A percentile compares a stretch with the other conserved stretches of the same genome.
These are phyloP conservation scores for Gnaphalium uliginosum DNA, from an alignment of 129 eudicot genomes.

Conservation along the genomic window DNA sequence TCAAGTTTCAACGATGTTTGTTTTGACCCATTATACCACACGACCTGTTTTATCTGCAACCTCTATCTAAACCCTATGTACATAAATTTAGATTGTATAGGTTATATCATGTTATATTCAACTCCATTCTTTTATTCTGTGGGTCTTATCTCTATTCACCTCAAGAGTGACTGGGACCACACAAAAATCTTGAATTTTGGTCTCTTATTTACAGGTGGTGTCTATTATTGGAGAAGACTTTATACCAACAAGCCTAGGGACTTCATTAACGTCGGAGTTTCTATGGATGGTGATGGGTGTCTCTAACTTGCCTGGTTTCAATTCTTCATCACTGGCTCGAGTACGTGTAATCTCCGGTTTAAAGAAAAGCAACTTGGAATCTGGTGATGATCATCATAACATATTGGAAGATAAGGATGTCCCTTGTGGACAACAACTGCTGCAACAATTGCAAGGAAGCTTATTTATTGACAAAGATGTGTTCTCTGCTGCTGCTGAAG, in stretches of 20 bases:
- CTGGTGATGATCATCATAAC: neutral
- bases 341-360: constrained; percentile 59
- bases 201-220: constrained; percentile 50
- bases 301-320: constrained; percentile 50
- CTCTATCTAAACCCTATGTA: neutral
- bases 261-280: constrained; percentile 42
- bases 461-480: constrained; percentile 57
- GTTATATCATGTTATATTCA: neutral
- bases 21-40: neutral
- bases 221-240: constrained; percentile 62
- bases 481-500: constrained; percentile 70
- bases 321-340: constrained; percentile 57
- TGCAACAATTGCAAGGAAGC: constrained; percentile 72
- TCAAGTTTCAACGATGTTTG: neutral
- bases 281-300: constrained; percentile 96
- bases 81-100: neutral
- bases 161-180: neutral
- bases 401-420: neutral
- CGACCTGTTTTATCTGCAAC: neutral
- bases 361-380: neutral
- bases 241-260: constrained; percentile 70
- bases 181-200: neutral
- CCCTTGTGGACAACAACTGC: constrained; percentile 49
- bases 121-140: neutral
- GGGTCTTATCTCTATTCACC: neutral